phyloP scores from a whole-genome alignment of 768 basidiomycete species.

The Tulasnella sp. region DNA sequence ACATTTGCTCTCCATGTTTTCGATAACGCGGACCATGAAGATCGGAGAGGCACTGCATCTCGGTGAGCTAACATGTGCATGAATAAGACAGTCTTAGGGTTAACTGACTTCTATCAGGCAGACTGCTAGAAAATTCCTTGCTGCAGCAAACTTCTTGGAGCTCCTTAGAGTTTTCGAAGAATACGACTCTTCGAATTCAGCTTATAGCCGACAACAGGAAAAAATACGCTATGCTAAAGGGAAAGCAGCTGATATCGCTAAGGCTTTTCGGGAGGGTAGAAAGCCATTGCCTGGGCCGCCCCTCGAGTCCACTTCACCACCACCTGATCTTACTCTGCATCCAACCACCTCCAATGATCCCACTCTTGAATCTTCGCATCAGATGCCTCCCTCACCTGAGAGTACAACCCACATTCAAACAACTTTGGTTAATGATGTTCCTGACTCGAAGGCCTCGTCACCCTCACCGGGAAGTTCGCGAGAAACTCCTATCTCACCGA shows the following conservation, averaged over 20 bases:
- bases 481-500: slow-evolving; percentile 2
- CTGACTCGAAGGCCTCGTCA: slow-evolving; percentile 8
- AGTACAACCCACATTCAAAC: too few species aligned
- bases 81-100: slow-evolving; percentile 17
- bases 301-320: not conserved
- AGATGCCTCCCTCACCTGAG: not conserved
- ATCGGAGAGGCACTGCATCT: slow-evolving; percentile 60
- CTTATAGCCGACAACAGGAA: slow-evolving; percentile 48
- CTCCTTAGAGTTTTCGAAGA: slow-evolving; percentile 64
- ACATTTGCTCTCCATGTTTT: slow-evolving; percentile 89
- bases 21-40: slow-evolving; percentile 76
- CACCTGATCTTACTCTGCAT: slow-evolving; percentile 20
- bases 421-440: slow-evolving; percentile 1
- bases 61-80: slow-evolving; percentile 36
- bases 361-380: not conserved
- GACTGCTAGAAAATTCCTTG: slow-evolving; percentile 89
- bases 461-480: slow-evolving; percentile 11
- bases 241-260: slow-evolving; percentile 95
- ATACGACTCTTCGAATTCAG: not conserved
- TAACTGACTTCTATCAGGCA: slow-evolving; percentile 41
- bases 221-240: slow-evolving; percentile 91
- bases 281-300: slow-evolving; percentile 70
- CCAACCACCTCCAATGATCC: slow-evolving; percentile 18
- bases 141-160: slow-evolving; percentile 89
- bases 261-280: slow-evolving; percentile 82